Conservation (phyloP, 805 yeast genomes). For the Groenewaldozyma tartarivorans region DNA sequence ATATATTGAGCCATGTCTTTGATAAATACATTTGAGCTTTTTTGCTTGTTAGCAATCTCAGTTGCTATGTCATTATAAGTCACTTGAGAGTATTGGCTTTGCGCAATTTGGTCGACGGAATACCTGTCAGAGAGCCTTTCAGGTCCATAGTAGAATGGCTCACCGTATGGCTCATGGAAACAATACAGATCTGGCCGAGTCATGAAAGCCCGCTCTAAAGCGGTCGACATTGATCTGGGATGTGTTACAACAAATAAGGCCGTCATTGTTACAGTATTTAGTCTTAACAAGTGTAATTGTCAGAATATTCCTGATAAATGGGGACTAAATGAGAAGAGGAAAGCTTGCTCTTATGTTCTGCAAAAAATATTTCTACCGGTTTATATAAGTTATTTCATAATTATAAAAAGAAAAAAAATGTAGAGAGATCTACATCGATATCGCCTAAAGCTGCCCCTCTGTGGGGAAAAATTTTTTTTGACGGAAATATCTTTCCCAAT, state of each 20-base stretch:
- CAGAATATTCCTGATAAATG: too few species aligned
- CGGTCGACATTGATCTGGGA: constrained; percentile 21
- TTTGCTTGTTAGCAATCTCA: constrained; percentile 5
- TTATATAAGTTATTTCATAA: too few species aligned
- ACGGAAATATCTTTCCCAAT: too few species aligned
- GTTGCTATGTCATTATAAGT: constrained; percentile 14
- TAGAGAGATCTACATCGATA: too few species aligned
- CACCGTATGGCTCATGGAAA: constrained; percentile 23
- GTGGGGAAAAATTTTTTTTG: too few species aligned
- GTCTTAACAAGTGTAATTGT: too few species aligned
- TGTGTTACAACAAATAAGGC: constrained; percentile 18
- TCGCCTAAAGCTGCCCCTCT: too few species aligned
- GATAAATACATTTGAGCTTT: constrained; percentile 10
- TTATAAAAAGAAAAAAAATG: too few species aligned
- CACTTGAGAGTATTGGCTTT: constrained; percentile 8
- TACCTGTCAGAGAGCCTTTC: constrained; percentile 18
- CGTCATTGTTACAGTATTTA: constrained; percentile 8
- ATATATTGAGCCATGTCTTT: constrained; percentile 23
- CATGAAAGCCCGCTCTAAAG: constrained; percentile 20
- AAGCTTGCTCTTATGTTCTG: too few species aligned
- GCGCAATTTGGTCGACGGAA: constrained; percentile 9
- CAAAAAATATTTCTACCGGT: too few species aligned
- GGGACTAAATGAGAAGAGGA: too few species aligned
- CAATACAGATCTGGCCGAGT: constrained; percentile 15
- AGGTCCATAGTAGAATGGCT: constrained; percentile 21